These are phyloP conservation scores for Leccinum aurantiacum DNA, from an alignment of 768 basidiomycete genomes.

Conservation along the genomic window DNA sequence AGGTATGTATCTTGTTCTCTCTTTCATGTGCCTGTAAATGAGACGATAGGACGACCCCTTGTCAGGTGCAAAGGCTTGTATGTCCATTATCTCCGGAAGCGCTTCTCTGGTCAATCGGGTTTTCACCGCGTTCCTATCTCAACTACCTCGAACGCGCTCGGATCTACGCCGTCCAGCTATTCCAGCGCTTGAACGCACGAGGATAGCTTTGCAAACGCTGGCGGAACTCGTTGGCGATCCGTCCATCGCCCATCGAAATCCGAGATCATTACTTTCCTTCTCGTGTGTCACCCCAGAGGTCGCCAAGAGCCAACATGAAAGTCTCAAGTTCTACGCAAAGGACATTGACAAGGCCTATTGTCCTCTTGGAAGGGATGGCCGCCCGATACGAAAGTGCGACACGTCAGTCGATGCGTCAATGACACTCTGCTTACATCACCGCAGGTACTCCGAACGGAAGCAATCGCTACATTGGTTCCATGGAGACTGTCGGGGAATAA, in stretches of 20 bases:
- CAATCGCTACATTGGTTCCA: constrained; percentile 61
- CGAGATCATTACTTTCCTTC: constrained; percentile 66
- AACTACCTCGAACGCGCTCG: constrained; percentile 50
- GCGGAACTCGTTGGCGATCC: constrained; percentile 50
- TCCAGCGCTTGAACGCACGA: constrained; percentile 49
- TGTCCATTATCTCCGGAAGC: constrained; percentile 54
- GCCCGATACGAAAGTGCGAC: constrained; percentile 60
- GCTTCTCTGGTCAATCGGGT: constrained; percentile 65
- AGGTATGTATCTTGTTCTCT: constrained; percentile 39
- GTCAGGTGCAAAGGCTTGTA: constrained; percentile 53
- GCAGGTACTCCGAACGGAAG: constrained; percentile 58
- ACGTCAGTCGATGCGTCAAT: neutral
- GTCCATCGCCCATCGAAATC: constrained; percentile 49
- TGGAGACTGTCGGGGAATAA: constrained; percentile 53
- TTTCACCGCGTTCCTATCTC: constrained; percentile 59
- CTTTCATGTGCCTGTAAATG: neutral
- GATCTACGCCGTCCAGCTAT: constrained; percentile 42
- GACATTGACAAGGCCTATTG: constrained; percentile 49
- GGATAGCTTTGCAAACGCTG: constrained; percentile 50
- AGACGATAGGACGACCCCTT: constrained; percentile 1
- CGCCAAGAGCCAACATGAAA: constrained; percentile 50
- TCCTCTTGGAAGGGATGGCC: constrained; percentile 57
- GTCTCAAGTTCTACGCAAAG: constrained; percentile 46
- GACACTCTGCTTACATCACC: constrained; percentile 3
- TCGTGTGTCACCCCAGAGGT: constrained; percentile 57